Base-by-base conservation (phyloP, 2,329 filamentous ascomycete species). In the Fusarium sp. region DNA sequence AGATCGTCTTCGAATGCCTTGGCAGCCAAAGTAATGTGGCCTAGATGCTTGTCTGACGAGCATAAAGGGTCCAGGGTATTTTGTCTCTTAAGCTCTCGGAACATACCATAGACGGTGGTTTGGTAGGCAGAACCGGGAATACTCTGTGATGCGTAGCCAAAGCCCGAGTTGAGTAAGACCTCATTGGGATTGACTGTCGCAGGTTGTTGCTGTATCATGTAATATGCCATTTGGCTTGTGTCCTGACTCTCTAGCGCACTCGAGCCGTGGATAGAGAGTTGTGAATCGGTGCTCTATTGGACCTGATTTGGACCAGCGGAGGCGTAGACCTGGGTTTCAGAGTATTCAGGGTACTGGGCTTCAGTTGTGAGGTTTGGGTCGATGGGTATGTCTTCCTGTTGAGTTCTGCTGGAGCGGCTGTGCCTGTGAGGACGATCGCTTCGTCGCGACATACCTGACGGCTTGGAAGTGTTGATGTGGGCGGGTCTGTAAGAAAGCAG, bases 251-350 rank as follows among this genome's bases (percentile, higher is more conserved):
- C 69, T 63, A 49, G 46, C 25, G 12, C 38, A 59, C 49, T 61
- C 15, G 62, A 22, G 34, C 51, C 46, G 38, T 54, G 61, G 27
- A 60, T 65, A 69, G 54, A 55, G 53, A 46, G 43, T 44, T 58
- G 62, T n/a, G 25, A 47, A 62, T 67, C 58, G 30, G 43, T 15
- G 58, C 64, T 68, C 73, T 75, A 75, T 11, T 65, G 70, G 59
- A 54, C 61, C 41, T 73, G 62, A 72, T 48, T 59, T 67, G 73
- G 68, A 62, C 53, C 53, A 47, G 52, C 65, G 40, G 67, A 65
- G 11, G 15, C 16, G 45, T 47, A 55, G 11, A 15, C 22, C 1
- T 58, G 49, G 5, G 51, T 15, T 20, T 63, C 43, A 16, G 38
- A 25, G 1, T 64, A 49, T 6, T 16, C 46, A 5, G 22, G n/a